Base-by-base conservation (phyloP, 164 flowering plant genomes). In the Annona cherimola region DNA sequence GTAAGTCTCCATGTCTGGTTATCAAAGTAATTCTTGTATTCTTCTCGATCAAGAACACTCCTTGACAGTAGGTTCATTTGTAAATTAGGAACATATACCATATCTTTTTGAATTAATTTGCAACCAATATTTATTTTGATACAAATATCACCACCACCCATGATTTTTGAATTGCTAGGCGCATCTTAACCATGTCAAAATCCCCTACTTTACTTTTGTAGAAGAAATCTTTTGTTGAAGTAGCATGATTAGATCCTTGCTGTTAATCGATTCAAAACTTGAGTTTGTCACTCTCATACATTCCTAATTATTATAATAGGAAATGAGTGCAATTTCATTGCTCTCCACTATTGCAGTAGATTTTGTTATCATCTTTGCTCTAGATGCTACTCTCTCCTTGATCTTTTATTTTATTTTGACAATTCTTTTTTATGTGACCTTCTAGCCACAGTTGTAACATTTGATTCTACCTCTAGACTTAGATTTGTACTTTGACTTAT, bases 151-250 rank as follows among this genome's bases (percentile, higher is more conserved):
- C 69, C 54, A 19, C 41, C 42, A 9, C 69, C 54, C 19, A 41
- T 18, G 9, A 45, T 41, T 14, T 66, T 66, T 66, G 39, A 16
- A 44, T 6, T 3, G 8, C 69, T 4, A 42, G 45, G 9, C 41
- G 35, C 70, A 68, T 68, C 14, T 60, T 50, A 11, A 68, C 42
- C 26, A 45, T 42, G 46, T 42, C 61, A 68, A 68, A 68, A 40
- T 45, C 40, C 5, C 40, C 18, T 19, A 41, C 7, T 40, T 46
- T 68, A 41, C 19, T 45, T 4, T 0, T 45, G 3, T 59, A 45
- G 44, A 46, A 68, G 42, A 45, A 68, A 6, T 68, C 60, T 41
- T 20, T 43, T 4, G 9, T 7, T 3, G 8, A 40, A 41, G 61
- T n/a, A 46, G 61, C 70, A 18, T 54, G 60, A 14, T 45, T 45